phyloP scores from a whole-genome alignment of 164 flowering plant species.

The Vitis cinerea region DNA sequence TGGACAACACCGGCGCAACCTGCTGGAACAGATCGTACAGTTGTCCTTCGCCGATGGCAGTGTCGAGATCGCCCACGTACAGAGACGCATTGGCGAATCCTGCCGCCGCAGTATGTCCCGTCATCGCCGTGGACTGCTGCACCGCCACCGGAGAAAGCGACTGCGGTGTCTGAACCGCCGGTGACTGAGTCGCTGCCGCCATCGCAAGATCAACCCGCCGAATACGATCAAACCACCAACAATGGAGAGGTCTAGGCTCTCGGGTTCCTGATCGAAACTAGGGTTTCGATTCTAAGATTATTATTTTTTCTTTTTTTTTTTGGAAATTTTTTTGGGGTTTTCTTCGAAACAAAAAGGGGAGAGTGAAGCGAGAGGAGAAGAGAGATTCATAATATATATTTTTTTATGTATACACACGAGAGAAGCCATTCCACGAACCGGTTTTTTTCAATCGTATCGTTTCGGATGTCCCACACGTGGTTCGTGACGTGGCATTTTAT shows the following conservation, averaged over 20 bases:
- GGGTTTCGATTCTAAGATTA: background rate
- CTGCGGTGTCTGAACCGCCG: background rate
- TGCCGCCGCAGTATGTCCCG: constrained; percentile 3
- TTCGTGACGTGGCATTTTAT: no score
- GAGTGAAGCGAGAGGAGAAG: no score
- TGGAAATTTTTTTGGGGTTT: background rate
- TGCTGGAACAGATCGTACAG: constrained; percentile 58
- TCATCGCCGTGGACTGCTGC: background rate
- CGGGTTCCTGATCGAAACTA: background rate
- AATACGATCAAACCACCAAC: background rate
- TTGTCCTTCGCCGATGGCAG: constrained; percentile 41
- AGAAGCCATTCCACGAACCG: no score
- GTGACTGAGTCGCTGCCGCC: constrained; percentile 14
- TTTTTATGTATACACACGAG: no score
- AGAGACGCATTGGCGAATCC: constrained; percentile 47
- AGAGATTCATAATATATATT: no score
- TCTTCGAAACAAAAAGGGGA: background rate
- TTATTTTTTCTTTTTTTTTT: background rate
- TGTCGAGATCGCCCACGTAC: constrained; percentile 78
- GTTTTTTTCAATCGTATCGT: no score
- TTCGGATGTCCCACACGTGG: no score
- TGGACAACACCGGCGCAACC: constrained; percentile 45
- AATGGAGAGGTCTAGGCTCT: background rate
- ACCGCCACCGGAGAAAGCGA: constrained; percentile 4
- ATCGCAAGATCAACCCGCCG: background rate